Evolutionary conservation across 2,329 filamentous ascomycete genomes (phyloP), one percentile per base, ranked within the genome.

Genomic region (Diaporthe velutina): DNA sequence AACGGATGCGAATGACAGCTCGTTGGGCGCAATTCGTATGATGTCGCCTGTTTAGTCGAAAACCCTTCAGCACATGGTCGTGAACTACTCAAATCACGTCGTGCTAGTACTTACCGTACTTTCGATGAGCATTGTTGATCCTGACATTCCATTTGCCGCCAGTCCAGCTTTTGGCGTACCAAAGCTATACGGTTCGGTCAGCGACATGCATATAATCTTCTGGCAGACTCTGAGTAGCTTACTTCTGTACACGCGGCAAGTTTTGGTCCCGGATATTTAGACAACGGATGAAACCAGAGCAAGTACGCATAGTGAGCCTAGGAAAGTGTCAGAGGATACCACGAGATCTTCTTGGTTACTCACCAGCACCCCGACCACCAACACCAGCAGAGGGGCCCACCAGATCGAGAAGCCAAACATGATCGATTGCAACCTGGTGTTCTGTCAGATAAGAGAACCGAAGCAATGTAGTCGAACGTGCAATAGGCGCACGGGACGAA

Each of bases 161-260:
- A 3, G 64, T 66, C 55, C 67, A 77, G 28, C 67, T 54, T 28
- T 45, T 70, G 12, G 74, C 74, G 38, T 77, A 77, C 76, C 74
- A 77, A 33, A 77, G 28, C 77, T 78, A 48, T 61, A 52, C 13
- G 33, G 33, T 5, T 25, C 9, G 12, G 15, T n/a, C n/a, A n/a
- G n/a, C n/a, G n/a, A n/a, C n/a, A n/a, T n/a, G n/a, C n/a, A n/a
- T n/a, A n/a, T 12, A 3, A 30, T 50, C n/a, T 12, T 25, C 12
- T 1, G 10, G 42, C 22, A 38, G 4, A 13, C 30, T 35, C 22
- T 25, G 10, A 17, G 12, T 1, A 33, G 64, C 73, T 68, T 57
- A 78, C 77, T 52, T 79, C 73, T n/a, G 77, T 76, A 25, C 78
- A 52, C 8, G 77, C 77, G 30, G 77, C 76, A 4, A 78, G 55